Conservation (phyloP, 495 filamentous ascomycete genomes). For the Talaromyces adpressus region DNA sequence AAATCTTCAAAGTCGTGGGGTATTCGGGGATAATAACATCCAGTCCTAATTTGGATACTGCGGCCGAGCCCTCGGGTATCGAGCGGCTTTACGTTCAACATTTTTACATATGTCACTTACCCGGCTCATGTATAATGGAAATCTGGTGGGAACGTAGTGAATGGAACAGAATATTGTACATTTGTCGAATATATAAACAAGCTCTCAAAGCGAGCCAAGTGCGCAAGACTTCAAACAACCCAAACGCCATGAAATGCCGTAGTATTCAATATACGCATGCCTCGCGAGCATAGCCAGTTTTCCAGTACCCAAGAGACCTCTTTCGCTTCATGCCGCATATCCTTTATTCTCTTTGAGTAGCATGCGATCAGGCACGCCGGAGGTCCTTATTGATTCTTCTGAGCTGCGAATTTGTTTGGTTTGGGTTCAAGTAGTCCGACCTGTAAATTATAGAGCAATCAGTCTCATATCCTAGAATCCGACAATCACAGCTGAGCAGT, state of each 20-base stretch:
- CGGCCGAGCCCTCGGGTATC: background rate
- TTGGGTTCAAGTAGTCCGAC: conserved; percentile 8
- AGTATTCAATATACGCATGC: background rate
- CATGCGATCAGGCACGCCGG: background rate
- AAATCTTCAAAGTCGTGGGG: background rate
- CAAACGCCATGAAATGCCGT: conserved; percentile 4
- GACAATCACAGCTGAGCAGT: background rate
- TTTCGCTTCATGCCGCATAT: background rate
- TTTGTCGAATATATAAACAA: background rate
- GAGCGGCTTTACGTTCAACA: background rate
- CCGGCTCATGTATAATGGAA: background rate
- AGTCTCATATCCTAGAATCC: background rate
- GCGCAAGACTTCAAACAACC: background rate
- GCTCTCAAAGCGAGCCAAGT: background rate
- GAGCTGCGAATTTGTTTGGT: conserved; percentile 1
- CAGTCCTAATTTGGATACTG: background rate
- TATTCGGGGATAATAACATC: background rate
- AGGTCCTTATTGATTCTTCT: conserved; percentile 2
- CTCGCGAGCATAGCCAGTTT: background rate
- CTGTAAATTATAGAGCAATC: background rate
- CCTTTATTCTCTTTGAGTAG: background rate
- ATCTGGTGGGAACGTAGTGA: background rate
- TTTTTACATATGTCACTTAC: background rate
- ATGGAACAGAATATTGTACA: background rate
- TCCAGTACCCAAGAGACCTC: background rate